Percentiles rank a stretch among this genome's conserved stretches.
Conservation (phyloP, 148 eudicot genomes). For the Fallopia convolvulus region DNA sequence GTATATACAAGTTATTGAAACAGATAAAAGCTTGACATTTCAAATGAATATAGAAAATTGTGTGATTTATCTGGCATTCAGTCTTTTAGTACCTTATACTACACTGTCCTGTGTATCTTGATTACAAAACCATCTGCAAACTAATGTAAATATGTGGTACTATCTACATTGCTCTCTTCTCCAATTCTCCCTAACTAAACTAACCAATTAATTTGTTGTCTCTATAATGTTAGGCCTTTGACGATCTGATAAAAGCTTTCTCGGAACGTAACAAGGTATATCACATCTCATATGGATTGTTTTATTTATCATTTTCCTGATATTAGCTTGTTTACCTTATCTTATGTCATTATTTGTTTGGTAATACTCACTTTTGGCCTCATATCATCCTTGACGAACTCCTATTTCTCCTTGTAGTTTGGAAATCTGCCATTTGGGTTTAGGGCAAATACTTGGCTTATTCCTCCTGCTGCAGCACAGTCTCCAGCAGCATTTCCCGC, state of each 20-base stretch:
- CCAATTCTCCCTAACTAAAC: neutral
- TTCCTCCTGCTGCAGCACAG: constrained; percentile 80
- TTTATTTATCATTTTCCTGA: constrained; percentile 9
- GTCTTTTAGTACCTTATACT: neutral
- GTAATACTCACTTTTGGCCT: constrained; percentile 8
- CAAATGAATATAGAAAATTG: neutral
- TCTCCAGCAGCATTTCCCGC: constrained; percentile 62
- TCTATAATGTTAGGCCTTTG: constrained; percentile 61
- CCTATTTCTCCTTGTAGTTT: constrained; percentile 49
- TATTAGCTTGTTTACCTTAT: neutral
- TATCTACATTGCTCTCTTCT: neutral
- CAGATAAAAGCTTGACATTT: neutral
- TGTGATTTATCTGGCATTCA: neutral
- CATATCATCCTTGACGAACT: neutral
- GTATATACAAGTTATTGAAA: constrained; percentile 28
- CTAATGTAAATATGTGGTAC: neutral
- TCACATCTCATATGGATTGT: neutral
- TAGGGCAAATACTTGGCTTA: constrained; percentile 99
- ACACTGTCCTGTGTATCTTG: neutral
- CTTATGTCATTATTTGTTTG: neutral
- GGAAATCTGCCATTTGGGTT: constrained; percentile 98
- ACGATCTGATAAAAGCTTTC: constrained; percentile 92
- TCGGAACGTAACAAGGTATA: constrained; percentile 89
- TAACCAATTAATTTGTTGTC: neutral
- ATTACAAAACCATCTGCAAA: neutral